Conservation (phyloP, 306 rosid genomes). For the Ammopiptanthus mongolicus region DNA sequence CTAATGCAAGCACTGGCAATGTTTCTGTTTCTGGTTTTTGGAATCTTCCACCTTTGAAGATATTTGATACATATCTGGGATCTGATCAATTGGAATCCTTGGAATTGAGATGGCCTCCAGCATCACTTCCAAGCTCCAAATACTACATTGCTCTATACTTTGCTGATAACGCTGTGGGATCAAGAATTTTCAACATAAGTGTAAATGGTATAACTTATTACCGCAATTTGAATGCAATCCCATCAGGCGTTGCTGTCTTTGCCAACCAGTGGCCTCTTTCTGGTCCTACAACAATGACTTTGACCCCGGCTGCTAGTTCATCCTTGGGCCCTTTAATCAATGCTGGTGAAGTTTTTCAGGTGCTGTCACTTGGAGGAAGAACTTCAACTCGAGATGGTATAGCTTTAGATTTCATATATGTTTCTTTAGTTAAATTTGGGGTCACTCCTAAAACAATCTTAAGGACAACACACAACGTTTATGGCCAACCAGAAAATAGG, state of each 20-base stretch:
- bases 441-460: constrained; percentile 18
- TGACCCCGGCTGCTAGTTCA: constrained; percentile 58
- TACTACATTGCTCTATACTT: constrained; percentile 82
- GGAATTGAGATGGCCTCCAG: constrained; percentile 68
- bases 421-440: neutral
- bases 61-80: constrained; percentile 58
- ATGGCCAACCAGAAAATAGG: neutral
- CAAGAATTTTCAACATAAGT: constrained; percentile 52
- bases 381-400: constrained; percentile 82
- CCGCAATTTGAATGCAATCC: constrained; percentile 44
- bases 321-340: constrained; percentile 66
- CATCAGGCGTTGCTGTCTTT: constrained; percentile 66
- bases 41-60: constrained; percentile 72
- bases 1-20: constrained; percentile 35
- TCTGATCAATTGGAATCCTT: constrained; percentile 35
- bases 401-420: constrained; percentile 5
- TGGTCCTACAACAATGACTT: constrained; percentile 56
- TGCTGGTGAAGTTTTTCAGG: constrained; percentile 70
- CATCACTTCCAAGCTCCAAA: constrained; percentile 42
- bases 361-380: constrained; percentile 59
- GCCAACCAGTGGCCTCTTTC: constrained; percentile 77
- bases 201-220: constrained; percentile 60
- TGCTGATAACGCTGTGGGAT: constrained; percentile 40
- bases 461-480: neutral
- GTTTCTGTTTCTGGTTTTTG: constrained; percentile 73